Conservation (phyloP, 331 rosid species). For the Phaseolus coccineus region DNA sequence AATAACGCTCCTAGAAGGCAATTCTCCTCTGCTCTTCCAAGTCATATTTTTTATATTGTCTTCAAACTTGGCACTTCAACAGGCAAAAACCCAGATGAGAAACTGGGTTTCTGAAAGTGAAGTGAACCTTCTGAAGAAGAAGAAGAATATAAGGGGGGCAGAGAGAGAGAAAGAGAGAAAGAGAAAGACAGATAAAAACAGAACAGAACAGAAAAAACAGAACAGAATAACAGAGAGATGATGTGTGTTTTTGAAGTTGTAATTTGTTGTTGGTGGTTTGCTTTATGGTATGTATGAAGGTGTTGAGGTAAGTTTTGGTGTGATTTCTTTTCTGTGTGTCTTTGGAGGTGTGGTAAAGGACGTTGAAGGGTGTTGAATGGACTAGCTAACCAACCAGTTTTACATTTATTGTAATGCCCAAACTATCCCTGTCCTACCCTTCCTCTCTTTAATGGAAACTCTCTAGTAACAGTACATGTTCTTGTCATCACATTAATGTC, state of each 20-base stretch:
- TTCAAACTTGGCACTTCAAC: slow-evolving; percentile 25
- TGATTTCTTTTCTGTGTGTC: slow-evolving; percentile 11
- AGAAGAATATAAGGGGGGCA: background rate
- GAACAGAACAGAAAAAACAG: slow-evolving; percentile 33
- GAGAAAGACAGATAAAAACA: slow-evolving; percentile 10
- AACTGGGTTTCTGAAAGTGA: slow-evolving; percentile 28
- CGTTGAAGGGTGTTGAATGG: slow-evolving; percentile 53
- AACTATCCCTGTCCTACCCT: slow-evolving; percentile 48
- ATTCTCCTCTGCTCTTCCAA: slow-evolving; percentile 85
- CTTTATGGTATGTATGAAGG: background rate
- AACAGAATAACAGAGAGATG: slow-evolving; percentile 28
- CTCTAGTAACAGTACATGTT: slow-evolving; percentile 24
- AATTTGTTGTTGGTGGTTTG: slow-evolving; percentile 25
- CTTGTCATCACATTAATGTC: slow-evolving; percentile 35
- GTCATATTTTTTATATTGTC: slow-evolving; percentile 56
- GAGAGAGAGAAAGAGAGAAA: slow-evolving; percentile 9
- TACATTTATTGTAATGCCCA: slow-evolving; percentile 39
- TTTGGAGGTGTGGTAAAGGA: slow-evolving; percentile 52
- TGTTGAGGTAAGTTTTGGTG: slow-evolving; percentile 10
- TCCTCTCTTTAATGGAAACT: slow-evolving; percentile 43
- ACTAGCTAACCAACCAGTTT: slow-evolving; percentile 52
- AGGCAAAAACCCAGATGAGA: slow-evolving; percentile 54
- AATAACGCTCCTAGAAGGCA: slow-evolving; percentile 65
- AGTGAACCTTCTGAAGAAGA: background rate
- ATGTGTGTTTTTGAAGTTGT: slow-evolving; percentile 26